A percentile compares a stretch with the other conserved stretches of the same genome.
Evolutionary conservation across 75 land plant species (phyloP).

Genomic region (Sequoia sempervirens): DNA sequence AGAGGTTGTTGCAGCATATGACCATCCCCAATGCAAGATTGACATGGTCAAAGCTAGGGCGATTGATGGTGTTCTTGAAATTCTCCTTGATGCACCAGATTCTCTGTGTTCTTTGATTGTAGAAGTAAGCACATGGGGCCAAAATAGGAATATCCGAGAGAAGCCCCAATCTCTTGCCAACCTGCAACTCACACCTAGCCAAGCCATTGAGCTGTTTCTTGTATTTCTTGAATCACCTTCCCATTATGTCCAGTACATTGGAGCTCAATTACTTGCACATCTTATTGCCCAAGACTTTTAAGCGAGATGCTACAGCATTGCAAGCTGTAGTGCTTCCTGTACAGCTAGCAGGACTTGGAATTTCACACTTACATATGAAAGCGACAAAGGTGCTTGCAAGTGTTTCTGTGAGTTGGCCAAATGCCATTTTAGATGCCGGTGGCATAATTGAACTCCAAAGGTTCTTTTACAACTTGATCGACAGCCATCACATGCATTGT

Average conservation of each 20-base stretch:
- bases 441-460: constrained; percentile 81
- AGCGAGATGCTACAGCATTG: constrained; percentile 74
- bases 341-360: constrained; percentile 71
- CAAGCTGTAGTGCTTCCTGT: constrained; percentile 80
- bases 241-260: constrained; percentile 84
- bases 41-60: constrained; percentile 91
- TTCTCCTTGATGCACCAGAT: constrained; percentile 63
- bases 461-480: constrained; percentile 83
- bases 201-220: constrained; percentile 79
- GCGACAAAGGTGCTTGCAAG: constrained; percentile 78
- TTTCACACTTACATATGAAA: constrained; percentile 70
- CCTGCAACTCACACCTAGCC: constrained; percentile 62
- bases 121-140: constrained; percentile 71
- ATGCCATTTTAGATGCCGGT: constrained; percentile 86
- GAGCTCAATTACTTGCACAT: constrained; percentile 76
- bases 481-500: constrained; percentile 71
- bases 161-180: constrained; percentile 65
- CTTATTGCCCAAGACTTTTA: constrained; percentile 78
- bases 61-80: constrained; percentile 68
- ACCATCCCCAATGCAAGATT: constrained; percentile 66
- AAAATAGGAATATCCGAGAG: constrained; percentile 92
- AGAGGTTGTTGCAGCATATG: constrained; percentile 6
- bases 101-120: constrained; percentile 65
- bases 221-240: constrained; percentile 79
- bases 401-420: constrained; percentile 87